These are phyloP conservation scores for Triglochin maritima DNA, from an alignment of 106 monocot genomes.

Conservation along the genomic window DNA sequence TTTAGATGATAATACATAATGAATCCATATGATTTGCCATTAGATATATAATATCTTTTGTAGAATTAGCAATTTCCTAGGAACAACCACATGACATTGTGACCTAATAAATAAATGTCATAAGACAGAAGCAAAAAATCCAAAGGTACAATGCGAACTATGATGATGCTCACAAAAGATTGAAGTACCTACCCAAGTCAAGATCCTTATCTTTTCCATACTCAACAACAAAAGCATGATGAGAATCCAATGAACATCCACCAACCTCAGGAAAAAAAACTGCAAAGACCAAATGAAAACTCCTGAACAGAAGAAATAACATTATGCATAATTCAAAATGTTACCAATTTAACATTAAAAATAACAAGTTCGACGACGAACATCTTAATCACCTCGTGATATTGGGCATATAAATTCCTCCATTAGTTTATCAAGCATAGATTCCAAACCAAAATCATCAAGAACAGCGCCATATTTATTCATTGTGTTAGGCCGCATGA, in stretches of 20 bases:
- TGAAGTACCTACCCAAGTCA: constrained; percentile 52
- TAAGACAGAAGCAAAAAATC: too few species aligned
- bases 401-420: constrained; percentile 81
- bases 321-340: background rate
- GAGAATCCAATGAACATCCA: constrained; percentile 73
- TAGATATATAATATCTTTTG: background rate
- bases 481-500: constrained; percentile 93
- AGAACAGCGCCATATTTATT: constrained; percentile 93
- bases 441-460: constrained; percentile 96
- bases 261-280: constrained; percentile 87
- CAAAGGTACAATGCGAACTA: too few species aligned
- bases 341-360: background rate
- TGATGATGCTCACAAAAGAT: too few species aligned
- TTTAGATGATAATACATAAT: too few species aligned
- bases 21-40: too few species aligned
- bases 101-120: too few species aligned
- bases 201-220: constrained; percentile 91
- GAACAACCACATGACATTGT: too few species aligned
- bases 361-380: background rate
- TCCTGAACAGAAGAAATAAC: background rate
- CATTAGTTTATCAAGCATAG: constrained; percentile 90
- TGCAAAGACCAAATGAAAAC: constrained; percentile 18
- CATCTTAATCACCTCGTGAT: constrained; percentile 47
- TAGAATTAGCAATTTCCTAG: background rate
- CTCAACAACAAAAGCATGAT: constrained; percentile 95